These are phyloP conservation scores for Talaromyces sp. DNA, from an alignment of 2,329 filamentous ascomycete species.

Conservation along the genomic window DNA sequence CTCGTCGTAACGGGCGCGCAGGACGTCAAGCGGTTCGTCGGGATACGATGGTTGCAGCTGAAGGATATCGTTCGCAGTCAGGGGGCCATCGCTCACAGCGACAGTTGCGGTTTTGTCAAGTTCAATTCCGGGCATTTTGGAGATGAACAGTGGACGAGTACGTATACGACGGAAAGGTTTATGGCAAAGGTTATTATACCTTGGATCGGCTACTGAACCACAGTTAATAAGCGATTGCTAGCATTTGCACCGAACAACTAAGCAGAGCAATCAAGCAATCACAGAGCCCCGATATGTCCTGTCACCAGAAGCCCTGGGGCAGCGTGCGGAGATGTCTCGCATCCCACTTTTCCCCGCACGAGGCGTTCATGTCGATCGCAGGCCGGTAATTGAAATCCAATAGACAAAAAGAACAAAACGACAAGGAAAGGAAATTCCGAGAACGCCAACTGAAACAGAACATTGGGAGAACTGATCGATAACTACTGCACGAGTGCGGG, in stretches of 20 bases:
- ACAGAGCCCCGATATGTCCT: neutral
- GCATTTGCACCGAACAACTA: neutral
- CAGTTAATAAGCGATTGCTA: neutral
- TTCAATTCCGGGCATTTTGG: conserved; percentile 2
- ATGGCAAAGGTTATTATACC: neutral
- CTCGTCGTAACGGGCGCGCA: conserved; percentile 43
- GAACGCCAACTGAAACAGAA: neutral
- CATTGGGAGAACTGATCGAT: neutral
- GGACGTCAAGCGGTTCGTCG: conserved; percentile 43
- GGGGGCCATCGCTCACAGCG: conserved; percentile 44
- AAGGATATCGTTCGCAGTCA: conserved; percentile 42
- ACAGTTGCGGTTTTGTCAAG: conserved; percentile 20
- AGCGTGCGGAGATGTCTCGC: neutral
- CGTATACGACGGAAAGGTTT: neutral
- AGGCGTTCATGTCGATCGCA: neutral
- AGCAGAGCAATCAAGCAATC: neutral
- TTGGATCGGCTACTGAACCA: neutral
- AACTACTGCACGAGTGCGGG: neutral
- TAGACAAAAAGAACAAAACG: neutral
- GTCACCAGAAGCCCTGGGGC: neutral
- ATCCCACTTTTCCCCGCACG: neutral
- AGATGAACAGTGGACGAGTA: neutral
- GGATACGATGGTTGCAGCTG: conserved; percentile 42
- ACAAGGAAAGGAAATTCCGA: neutral
- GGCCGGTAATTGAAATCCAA: neutral